phyloP scores from a whole-genome alignment of 257 asterid species.

The Solanum chaucha region DNA sequence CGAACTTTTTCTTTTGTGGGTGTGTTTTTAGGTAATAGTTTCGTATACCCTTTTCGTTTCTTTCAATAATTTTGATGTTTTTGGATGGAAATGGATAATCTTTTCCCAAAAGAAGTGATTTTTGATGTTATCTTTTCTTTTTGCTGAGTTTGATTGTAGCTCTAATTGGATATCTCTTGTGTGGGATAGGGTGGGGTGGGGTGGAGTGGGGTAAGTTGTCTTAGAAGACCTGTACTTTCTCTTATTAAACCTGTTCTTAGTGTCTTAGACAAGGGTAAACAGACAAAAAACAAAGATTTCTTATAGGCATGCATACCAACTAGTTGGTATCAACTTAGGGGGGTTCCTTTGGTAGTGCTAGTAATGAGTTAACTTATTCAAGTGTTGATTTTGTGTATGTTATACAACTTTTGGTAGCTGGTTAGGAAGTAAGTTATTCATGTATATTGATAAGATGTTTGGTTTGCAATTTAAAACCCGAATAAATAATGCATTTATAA shows the following conservation, averaged over 20 bases:
- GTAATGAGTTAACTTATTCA: neutral
- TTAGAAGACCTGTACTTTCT: neutral
- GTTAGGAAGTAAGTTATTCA: neutral
- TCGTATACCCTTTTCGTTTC: neutral
- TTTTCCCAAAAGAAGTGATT: neutral
- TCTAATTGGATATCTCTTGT: neutral
- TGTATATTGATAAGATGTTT: neutral
- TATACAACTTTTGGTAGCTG: neutral
- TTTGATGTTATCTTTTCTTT: neutral
- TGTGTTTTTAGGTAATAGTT: conserved; percentile 29
- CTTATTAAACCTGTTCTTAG: neutral
- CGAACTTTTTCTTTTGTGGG: neutral
- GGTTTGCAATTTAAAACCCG: neutral
- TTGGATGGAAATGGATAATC: neutral
- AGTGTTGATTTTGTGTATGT: neutral
- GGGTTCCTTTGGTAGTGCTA: neutral
- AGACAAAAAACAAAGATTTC: neutral
- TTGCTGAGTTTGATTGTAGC: neutral
- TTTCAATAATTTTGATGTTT: neutral
- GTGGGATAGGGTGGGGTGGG: neutral
- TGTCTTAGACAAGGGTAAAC: neutral
- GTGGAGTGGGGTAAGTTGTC: neutral
- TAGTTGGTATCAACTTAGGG: neutral
- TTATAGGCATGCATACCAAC: neutral
- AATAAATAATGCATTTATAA: too few relatives aligned